Conservation (phyloP, 148 eudicot genomes). For the Rhododendron ferrugineum region DNA sequence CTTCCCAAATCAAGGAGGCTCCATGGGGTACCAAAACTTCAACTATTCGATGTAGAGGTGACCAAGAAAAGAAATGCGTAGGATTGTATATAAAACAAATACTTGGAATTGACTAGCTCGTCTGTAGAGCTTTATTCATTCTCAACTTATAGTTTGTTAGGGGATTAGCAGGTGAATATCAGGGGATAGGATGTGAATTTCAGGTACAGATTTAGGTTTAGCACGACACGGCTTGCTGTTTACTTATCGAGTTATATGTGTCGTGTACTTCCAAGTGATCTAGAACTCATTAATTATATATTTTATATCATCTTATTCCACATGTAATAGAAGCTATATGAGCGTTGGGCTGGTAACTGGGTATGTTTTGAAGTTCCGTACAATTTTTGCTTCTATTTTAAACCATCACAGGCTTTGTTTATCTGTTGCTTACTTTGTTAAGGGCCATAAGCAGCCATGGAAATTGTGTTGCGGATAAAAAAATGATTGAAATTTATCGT, state of each 20-base stretch:
- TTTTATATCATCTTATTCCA: background rate
- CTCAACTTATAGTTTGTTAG: constrained; percentile 5
- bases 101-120: background rate
- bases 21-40: constrained; percentile 26
- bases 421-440: background rate
- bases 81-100: background rate
- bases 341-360: background rate
- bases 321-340: background rate
- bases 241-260: background rate
- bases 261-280: background rate
- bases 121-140: constrained; percentile 13
- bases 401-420: background rate
- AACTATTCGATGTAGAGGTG: constrained; percentile 18
- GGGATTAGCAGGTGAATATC: constrained; percentile 9
- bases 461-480: background rate
- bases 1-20: constrained; percentile 28
- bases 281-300: background rate
- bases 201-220: background rate
- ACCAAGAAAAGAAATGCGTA: background rate
- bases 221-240: background rate
- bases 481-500: background rate
- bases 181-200: constrained; percentile 2
- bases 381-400: background rate
- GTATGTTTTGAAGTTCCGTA: background rate
- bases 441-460: background rate